A percentile compares a stretch with the other conserved stretches of the same genome.
Conservation (phyloP, 441 rosid species). For the Erodium chrysanthum region DNA sequence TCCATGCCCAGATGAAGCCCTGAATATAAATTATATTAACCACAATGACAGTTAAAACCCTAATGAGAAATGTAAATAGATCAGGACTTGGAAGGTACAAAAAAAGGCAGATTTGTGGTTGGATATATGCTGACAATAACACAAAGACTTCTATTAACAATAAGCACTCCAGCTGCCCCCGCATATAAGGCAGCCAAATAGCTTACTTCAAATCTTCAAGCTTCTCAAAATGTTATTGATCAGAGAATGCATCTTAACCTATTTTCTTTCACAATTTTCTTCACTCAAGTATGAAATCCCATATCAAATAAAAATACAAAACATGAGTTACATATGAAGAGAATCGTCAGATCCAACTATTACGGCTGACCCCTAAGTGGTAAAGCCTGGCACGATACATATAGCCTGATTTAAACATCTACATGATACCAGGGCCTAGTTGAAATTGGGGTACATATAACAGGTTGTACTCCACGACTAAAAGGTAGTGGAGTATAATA, state of each 20-base stretch:
- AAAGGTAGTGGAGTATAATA: too few species aligned
- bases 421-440: too few species aligned
- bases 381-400: too few species aligned
- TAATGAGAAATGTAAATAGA: constrained; percentile 8
- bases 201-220: neutral
- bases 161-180: neutral
- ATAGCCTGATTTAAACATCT: too few species aligned
- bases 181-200: neutral
- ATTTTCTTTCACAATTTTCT: neutral
- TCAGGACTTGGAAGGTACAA: neutral
- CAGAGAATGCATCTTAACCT: neutral
- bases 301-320: neutral
- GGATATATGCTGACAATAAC: neutral
- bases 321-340: neutral
- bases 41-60: constrained; percentile 20
- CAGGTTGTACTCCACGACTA: too few species aligned
- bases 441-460: too few species aligned
- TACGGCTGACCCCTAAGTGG: too few species aligned
- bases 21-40: constrained; percentile 21
- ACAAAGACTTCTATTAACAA: neutral
- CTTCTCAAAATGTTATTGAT: neutral
- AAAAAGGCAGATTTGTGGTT: neutral
- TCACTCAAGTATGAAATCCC: too few species aligned
- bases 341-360: too few species aligned
- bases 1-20: constrained; percentile 90